Conservation (phyloP, 2,329 filamentous ascomycete genomes). For the Juglanconis juglandina region DNA sequence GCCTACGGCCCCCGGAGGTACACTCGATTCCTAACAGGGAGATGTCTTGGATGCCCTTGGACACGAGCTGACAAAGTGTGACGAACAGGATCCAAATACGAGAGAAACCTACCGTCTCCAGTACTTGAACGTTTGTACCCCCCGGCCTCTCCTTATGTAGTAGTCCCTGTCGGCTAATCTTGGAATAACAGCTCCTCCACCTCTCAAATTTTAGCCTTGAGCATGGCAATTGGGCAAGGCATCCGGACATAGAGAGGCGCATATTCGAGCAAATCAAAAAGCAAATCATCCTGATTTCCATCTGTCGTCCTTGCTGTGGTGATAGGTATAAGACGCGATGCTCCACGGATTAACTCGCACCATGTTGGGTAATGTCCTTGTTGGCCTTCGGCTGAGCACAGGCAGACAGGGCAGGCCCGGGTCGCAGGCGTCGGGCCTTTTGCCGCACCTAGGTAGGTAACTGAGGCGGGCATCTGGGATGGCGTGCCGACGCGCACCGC, state of each 20-base stretch:
- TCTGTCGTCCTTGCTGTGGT: too few relatives aligned
- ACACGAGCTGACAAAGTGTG: slow-evolving; percentile 3
- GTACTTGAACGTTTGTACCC: slow-evolving; percentile 71
- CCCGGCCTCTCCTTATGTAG: neutral
- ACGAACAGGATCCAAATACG: slow-evolving; percentile 80
- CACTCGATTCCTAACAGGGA: slow-evolving; percentile 23
- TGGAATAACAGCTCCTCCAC: slow-evolving; percentile 43
- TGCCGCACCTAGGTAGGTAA: too few relatives aligned
- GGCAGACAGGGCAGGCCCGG: too few relatives aligned
- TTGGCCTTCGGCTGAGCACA: too few relatives aligned
- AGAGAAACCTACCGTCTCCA: slow-evolving; percentile 82
- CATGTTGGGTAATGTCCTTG: too few relatives aligned
- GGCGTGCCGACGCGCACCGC: too few relatives aligned
- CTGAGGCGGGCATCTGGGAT: too few relatives aligned
- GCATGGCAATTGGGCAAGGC: slow-evolving; percentile 13
- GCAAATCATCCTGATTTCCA: neutral
- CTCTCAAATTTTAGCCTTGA: slow-evolving; percentile 41
- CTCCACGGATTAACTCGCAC: too few relatives aligned
- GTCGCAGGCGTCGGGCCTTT: too few relatives aligned
- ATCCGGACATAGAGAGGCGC: slow-evolving; percentile 32
- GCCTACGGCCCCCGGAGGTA: slow-evolving; percentile 91
- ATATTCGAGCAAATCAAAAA: neutral
- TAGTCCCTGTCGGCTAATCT: slow-evolving; percentile 20
- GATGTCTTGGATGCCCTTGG: neutral
- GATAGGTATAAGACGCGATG: too few relatives aligned